These are phyloP conservation scores for Echium plantagineum DNA, from an alignment of 257 asterid genomes.

Conservation along the genomic window DNA sequence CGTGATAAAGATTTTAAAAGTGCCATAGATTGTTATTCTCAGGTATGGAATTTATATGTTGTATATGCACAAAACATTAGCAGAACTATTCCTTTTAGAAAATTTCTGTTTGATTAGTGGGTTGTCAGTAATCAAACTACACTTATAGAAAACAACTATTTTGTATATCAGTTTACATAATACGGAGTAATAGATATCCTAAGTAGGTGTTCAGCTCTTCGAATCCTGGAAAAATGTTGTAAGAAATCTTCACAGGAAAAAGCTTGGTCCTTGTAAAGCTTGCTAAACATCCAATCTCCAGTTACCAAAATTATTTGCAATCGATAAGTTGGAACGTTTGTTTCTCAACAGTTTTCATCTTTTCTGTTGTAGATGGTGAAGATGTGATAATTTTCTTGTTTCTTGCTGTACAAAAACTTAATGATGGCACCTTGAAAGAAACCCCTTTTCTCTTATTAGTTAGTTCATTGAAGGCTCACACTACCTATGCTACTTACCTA, in stretches of 20 bases:
- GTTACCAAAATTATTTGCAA: no score
- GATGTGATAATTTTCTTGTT: no score
- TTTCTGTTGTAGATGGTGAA: no score
- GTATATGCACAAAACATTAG: not conserved
- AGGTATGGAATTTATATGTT: constrained; percentile 24
- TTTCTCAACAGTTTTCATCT: no score
- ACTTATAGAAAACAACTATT: not conserved
- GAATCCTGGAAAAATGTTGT: not conserved
- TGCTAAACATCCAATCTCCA: no score
- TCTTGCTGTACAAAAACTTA: no score
- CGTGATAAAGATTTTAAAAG: constrained; percentile 91
- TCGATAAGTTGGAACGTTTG: no score
- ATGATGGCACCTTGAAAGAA: not conserved
- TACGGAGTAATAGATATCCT: not conserved
- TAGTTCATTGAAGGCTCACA: not conserved
- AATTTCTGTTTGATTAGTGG: no score
- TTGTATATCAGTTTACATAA: not conserved
- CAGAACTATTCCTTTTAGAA: not conserved
- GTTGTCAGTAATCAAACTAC: not conserved
- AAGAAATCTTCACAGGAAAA: not conserved
- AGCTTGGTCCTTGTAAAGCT: no score
- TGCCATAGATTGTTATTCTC: constrained; percentile 81
- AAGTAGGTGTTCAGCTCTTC: not conserved
- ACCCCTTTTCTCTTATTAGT: not conserved
- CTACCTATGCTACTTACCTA: no score